These are phyloP conservation scores for Drosera spatulata DNA, from an alignment of 179 eudicot genomes.

Conservation along the genomic window DNA sequence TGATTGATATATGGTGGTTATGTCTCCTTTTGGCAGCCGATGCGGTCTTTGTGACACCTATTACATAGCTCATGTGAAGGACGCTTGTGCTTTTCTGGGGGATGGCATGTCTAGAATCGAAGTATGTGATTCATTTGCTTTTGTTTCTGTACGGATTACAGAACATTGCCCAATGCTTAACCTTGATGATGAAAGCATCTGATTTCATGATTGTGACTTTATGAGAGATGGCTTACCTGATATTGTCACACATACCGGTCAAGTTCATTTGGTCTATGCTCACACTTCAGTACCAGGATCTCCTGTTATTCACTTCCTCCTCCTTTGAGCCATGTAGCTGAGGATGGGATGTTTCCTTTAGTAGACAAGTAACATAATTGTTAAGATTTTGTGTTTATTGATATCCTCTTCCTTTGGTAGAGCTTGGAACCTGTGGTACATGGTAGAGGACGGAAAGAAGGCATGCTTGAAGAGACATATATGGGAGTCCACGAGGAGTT, in stretches of 20 bases:
- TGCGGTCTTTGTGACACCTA: conserved; percentile 93
- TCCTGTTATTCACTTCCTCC: too few species aligned
- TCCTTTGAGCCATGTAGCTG: too few species aligned
- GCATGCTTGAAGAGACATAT: conserved; percentile 72
- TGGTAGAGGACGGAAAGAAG: conserved; percentile 82
- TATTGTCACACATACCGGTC: too few species aligned
- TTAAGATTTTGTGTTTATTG: not conserved
- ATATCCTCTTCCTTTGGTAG: conserved; percentile 18
- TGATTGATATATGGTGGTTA: not conserved
- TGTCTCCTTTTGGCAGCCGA: conserved; percentile 25
- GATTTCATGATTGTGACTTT: too few species aligned
- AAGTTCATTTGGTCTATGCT: too few species aligned
- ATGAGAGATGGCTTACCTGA: too few species aligned
- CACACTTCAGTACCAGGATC: too few species aligned
- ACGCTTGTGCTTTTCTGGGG: conserved; percentile 93
- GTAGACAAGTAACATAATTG: too few species aligned
- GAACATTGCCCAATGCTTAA: too few species aligned
- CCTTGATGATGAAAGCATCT: too few species aligned
- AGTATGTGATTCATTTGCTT: conserved; percentile 27
- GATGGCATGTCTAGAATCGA: conserved; percentile 97
- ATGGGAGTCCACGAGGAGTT: conserved; percentile 76
- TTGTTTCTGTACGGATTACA: not conserved
- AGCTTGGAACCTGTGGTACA: conserved; percentile 70
- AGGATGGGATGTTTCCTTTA: too few species aligned
- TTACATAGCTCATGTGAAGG: conserved; percentile 91